Evolutionary conservation across 78 protist genomes (phyloP), one percentile per base, ranked within the genome.

Genomic region (Dictyostelium purpureum): DNA sequence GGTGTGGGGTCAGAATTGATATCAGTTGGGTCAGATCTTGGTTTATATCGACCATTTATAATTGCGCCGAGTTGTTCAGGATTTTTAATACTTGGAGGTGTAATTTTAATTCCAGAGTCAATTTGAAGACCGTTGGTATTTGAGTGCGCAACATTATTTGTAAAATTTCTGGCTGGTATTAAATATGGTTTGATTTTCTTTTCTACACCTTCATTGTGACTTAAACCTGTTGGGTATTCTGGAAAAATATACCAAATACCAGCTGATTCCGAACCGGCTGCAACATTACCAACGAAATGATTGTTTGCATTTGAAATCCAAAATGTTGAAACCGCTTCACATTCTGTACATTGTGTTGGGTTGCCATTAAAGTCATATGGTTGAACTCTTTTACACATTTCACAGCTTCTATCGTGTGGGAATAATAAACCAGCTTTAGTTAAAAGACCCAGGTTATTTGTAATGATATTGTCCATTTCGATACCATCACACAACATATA

Each of bases 401-500:
- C 92, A 74, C 82, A 73, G 33, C 51, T 56, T 31, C 92, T 35
- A 42, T 90, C 95, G 2, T 74, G n/a, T 6, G 95, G 95, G 3
- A 70, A 31, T 1, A 90, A 4, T 42, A 81, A 26, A 5, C 82
- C 82, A 24, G 16, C 28, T 51, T 38, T 65, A 0, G 95, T 81
- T 0, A 70, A 21, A 2, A 80, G 7, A 33, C 89, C 95, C 4
- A 90, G 26, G 61, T 88, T 88, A 42, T 43, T 19, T 5, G 19
- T 18, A 2, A 94, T 21, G 0, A 2, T 11, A 73, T 94, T 94
- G 19, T 10, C 49, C 31, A 65, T 49, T 67, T 94, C 96, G 40
- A 69, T 74, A 24, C 94, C 96, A 66, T 94, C 96, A 56, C 88
- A 83, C 24, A 87, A 6, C 88, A 94, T 88, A 87, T 16, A 78